These are phyloP conservation scores for Emericellopsis atlantica DNA, from an alignment of 2,329 filamentous ascomycete species.

Conservation along the genomic window DNA sequence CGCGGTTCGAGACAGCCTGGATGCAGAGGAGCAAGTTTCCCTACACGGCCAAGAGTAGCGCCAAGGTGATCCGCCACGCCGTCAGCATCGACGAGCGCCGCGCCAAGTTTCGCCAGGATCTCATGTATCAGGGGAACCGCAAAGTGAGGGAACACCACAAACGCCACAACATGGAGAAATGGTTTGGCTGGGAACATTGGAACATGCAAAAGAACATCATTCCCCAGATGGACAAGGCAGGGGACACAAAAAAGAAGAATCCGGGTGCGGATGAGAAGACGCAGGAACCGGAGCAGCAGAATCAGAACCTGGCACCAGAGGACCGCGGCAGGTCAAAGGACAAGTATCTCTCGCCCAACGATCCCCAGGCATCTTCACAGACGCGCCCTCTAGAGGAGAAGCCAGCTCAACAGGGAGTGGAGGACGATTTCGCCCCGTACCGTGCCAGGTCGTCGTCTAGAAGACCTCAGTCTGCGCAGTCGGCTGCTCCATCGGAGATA, in stretches of 20 bases:
- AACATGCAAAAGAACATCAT: background rate
- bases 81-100: conserved; percentile 60
- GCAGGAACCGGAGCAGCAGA: background rate
- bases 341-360: background rate
- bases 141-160: conserved; percentile 7
- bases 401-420: background rate
- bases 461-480: conserved; percentile 7
- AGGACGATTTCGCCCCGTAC: conserved; percentile 24
- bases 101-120: conserved; percentile 59
- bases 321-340: background rate
- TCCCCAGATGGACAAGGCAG: background rate
- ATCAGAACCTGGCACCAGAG: background rate
- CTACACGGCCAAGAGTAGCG: conserved; percentile 46
- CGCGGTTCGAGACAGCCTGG: conserved; percentile 61
- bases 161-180: conserved; percentile 10
- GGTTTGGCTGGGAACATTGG: conserved; percentile 3
- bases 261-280: background rate
- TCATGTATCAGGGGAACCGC: conserved; percentile 41
- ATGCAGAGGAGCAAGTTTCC: conserved; percentile 73
- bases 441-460: conserved; percentile 24
- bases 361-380: background rate
- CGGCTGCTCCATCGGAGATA: conserved; percentile 10
- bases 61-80: conserved; percentile 53
- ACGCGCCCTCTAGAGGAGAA: background rate
- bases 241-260: too few relatives aligned